Evolutionary conservation across 768 basidiomycete genomes (phyloP), one percentile per base, ranked within the genome.

Genomic region (Collybiopsis confluens): DNA sequence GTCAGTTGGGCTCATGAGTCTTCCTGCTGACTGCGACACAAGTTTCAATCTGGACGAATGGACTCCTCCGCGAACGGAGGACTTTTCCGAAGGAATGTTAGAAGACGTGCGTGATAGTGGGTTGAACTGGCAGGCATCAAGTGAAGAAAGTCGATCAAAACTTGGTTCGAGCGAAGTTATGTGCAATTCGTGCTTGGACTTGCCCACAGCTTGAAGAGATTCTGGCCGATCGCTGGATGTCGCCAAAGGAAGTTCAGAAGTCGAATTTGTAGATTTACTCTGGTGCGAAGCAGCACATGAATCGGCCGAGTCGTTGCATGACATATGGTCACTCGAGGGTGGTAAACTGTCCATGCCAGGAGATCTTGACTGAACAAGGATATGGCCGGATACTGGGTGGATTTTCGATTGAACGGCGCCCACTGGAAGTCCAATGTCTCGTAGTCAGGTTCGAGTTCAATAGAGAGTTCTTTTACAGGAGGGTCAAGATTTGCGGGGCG

Each of bases 341-440:
- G 52, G 52, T 10, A 53, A 23, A 13, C 42, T 53, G 18, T 21
- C 52, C 7, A n/a, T 28, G 40, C 16, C 23, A 5, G n/a, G 13
- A 16, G 8, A 21, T 10, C 30, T 43, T 28, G 20, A 23, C 21
- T n/a, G 26, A 13, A 45, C 18, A 24, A 8, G 20, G 11, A 8
- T 30, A 20, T 3, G 43, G 27, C 16, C 5, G n/a, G 21, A 16
- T 36, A 9, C 11, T 16, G 35, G 13, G 38, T 40, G 23, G 21
- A 10, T n/a, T 46, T 48, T 15, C 54, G 45, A 20, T 47, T 33
- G 45, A 54, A 54, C 27, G 54, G 52, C 13, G 21, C 45, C 52
- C 52, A 53, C 20, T 45, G 52, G 18, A 53, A 53, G 43, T 53
- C 23, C 11, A 53, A 15, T 21, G 20, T 26, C 13, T 33, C 16